Conservation (phyloP, 2,329 filamentous ascomycete species). For the Trichoderma endophyticum region DNA sequence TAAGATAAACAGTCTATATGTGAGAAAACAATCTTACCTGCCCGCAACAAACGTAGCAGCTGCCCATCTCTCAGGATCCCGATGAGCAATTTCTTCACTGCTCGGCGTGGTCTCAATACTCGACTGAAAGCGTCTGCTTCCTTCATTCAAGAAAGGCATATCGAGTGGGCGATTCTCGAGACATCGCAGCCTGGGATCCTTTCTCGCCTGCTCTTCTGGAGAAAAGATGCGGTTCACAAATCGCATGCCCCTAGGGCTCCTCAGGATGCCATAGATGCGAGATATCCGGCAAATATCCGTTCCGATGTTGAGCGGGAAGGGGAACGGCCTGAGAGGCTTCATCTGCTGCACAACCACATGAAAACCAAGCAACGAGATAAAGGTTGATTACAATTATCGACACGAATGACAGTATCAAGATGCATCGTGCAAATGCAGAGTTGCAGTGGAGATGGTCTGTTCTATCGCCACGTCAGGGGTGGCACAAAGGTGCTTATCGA, state of each 20-base stretch:
- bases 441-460: not conserved
- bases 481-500: conserved; percentile 20
- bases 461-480: conserved; percentile 12
- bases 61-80: conserved; percentile 33
- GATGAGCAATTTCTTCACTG: not conserved
- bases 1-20: not conserved
- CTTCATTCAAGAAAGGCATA: not conserved
- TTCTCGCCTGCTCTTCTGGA: conserved; percentile 30
- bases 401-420: not conserved
- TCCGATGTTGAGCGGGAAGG: conserved; percentile 65
- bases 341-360: conserved; percentile 22
- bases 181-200: conserved; percentile 25
- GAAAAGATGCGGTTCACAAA: conserved; percentile 50
- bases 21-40: conserved; percentile 26
- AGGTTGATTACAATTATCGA: not conserved
- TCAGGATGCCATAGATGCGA: conserved; percentile 61
- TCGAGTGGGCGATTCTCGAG: not conserved
- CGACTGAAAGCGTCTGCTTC: not conserved
- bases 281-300: conserved; percentile 73
- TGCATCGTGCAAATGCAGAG: not conserved
- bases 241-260: conserved; percentile 36
- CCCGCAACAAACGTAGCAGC: conserved; percentile 36
- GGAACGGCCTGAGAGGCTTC: conserved; percentile 49
- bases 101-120: not conserved
- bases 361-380: not conserved